Conservation (phyloP, 225 moss, liverwort and hornwort species). For the Polytrichum formosum region DNA sequence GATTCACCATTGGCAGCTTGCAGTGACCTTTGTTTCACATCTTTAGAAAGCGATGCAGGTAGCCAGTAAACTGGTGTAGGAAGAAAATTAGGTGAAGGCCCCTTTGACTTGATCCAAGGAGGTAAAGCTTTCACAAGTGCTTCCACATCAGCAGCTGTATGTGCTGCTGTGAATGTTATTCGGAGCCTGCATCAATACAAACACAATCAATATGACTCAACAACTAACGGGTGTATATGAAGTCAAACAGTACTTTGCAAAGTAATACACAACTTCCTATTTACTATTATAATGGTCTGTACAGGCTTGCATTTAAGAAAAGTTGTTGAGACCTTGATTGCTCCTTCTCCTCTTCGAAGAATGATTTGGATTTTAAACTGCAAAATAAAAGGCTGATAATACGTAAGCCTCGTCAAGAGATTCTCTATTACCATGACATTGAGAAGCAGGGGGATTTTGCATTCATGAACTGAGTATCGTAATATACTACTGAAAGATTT, state of each 20-base stretch:
- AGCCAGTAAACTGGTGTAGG: constrained; percentile 46
- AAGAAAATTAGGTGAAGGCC: constrained; percentile 50
- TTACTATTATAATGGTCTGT: no score
- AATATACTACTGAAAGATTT: no score
- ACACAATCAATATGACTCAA: not conserved
- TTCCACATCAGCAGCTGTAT: constrained; percentile 78
- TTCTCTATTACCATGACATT: no score
- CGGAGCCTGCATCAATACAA: constrained; percentile 65
- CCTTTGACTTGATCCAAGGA: constrained; percentile 61
- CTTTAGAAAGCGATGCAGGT: constrained; percentile 33
- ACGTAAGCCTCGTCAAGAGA: no score
- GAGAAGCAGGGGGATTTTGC: no score
- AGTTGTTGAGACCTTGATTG: not conserved
- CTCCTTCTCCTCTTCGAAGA: not conserved
- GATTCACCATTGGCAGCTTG: constrained; percentile 5
- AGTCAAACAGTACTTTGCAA: no score
- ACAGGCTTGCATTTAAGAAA: no score
- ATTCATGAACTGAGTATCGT: no score
- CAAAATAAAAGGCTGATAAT: no score
- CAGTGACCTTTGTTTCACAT: constrained; percentile 11
- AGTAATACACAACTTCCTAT: no score
- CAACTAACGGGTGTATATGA: not conserved
- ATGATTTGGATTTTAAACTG: no score
- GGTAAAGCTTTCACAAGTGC: constrained; percentile 71
- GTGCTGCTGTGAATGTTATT: constrained; percentile 84